These are phyloP conservation scores for Tetragonia tetragonoides DNA, from an alignment of 148 eudicot genomes.

Conservation along the genomic window DNA sequence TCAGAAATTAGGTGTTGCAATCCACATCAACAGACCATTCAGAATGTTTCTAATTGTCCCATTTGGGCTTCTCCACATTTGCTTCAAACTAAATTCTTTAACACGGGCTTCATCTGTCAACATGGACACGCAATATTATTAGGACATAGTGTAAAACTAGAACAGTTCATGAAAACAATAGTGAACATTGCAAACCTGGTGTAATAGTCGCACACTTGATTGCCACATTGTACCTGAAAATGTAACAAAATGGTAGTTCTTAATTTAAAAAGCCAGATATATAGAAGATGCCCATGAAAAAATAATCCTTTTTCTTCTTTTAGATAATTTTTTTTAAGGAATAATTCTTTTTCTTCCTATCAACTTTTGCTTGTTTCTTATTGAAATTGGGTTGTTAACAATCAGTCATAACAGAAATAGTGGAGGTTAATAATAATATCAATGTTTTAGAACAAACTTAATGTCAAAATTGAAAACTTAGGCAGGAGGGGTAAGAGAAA, in stretches of 20 bases:
- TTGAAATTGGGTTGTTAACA: background rate
- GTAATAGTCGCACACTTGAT: constrained; percentile 97
- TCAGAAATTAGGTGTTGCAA: background rate
- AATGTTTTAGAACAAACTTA: background rate
- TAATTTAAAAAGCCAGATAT: background rate
- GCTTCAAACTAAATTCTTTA: constrained; percentile 66
- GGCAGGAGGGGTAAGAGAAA: background rate
- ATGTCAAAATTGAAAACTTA: background rate
- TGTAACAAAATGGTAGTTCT: background rate
- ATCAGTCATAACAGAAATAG: background rate
- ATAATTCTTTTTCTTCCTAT: no score
- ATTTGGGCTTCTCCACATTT: constrained; percentile 97
- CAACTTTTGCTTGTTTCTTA: background rate
- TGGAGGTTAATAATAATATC: background rate
- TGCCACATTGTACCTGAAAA: constrained; percentile 85
- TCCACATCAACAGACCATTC: constrained; percentile 54
- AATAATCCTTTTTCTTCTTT: background rate
- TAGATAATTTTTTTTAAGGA: background rate
- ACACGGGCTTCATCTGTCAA: constrained; percentile 76
- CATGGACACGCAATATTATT: background rate
- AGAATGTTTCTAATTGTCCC: constrained; percentile 91
- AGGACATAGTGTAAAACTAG: background rate
- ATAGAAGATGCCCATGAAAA: background rate
- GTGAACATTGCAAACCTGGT: constrained; percentile 52
- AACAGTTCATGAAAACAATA: background rate